Evolutionary conservation across 108 stramenopile species (phyloP).

Genomic region (Cyclotella kingstonii): DNA sequence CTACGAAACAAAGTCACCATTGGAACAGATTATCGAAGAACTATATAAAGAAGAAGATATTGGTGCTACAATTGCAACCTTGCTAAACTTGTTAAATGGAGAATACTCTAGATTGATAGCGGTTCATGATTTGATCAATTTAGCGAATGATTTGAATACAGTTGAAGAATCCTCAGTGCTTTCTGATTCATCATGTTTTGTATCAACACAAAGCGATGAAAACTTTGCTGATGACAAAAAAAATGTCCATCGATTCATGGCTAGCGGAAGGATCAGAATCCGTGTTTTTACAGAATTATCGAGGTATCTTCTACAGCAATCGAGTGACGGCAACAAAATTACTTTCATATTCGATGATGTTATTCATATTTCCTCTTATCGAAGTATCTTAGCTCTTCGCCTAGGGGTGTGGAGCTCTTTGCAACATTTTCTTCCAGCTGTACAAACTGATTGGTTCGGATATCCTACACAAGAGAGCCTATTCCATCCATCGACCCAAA

Average conservation of each 20-base stretch:
- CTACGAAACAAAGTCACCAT: background rate
- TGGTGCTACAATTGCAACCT: constrained; percentile 24
- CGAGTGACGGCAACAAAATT: background rate
- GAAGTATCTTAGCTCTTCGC: constrained; percentile 34
- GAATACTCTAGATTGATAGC: constrained; percentile 9
- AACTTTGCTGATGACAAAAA: too few relatives aligned
- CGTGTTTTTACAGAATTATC: constrained; percentile 22
- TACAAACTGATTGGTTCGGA: background rate
- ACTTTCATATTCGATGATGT: background rate
- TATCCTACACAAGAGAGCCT: background rate
- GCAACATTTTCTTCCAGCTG: constrained; percentile 3
- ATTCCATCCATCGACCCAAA: background rate
- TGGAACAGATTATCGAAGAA: constrained; percentile 4
- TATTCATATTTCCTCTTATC: background rate
- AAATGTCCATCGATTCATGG: background rate
- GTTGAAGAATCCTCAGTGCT: constrained; percentile 20
- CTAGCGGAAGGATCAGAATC: constrained; percentile 15
- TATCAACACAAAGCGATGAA: too few relatives aligned
- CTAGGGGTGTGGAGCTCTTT: constrained; percentile 30
- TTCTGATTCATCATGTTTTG: constrained; percentile 30
- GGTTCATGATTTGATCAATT: constrained; percentile 28
- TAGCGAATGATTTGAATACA: constrained; percentile 32
- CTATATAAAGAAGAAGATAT: constrained; percentile 18
- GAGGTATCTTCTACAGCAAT: background rate
- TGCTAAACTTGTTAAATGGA: constrained; percentile 15